Percentiles rank a stretch among this genome's conserved stretches.
These are phyloP conservation scores for Candida dubliniensis DNA, from an alignment of 1,139 yeast genomes.

Conservation along the genomic window DNA sequence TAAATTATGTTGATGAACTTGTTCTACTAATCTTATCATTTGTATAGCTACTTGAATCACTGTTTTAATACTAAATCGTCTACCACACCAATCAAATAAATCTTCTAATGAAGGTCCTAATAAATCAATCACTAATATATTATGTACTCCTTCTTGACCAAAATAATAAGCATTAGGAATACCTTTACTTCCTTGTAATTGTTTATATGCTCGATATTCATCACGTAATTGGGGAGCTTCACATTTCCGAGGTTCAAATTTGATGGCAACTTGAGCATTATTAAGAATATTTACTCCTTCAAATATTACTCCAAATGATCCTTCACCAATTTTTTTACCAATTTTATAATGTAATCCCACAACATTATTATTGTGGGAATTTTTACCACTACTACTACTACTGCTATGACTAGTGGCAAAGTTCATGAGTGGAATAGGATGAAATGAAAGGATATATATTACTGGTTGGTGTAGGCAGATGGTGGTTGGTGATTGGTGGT, in stretches of 20 bases:
- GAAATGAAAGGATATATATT: no score
- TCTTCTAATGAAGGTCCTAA: constrained; percentile 79
- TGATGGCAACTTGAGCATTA: constrained; percentile 76
- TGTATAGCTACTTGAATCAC: constrained; percentile 75
- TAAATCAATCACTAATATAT: constrained; percentile 69
- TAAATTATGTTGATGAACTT: constrained; percentile 66
- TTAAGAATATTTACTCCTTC: constrained; percentile 87
- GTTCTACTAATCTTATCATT: constrained; percentile 68
- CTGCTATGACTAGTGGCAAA: background rate
- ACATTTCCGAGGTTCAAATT: constrained; percentile 75
- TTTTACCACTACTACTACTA: background rate
- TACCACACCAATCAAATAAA: constrained; percentile 79
- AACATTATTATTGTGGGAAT: constrained; percentile 20
- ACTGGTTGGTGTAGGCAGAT: no score
- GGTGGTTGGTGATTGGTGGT: no score
- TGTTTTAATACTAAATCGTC: constrained; percentile 66
- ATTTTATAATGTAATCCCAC: constrained; percentile 84
- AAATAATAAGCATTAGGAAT: constrained; percentile 76
- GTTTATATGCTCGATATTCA: constrained; percentile 73
- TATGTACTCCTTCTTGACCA: constrained; percentile 80
- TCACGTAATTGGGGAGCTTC: constrained; percentile 82
- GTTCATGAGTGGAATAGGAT: background rate
- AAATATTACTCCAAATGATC: constrained; percentile 95
- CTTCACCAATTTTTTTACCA: constrained; percentile 97
- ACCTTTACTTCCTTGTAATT: constrained; percentile 59